These are phyloP conservation scores for Trichoderma simmonsii DNA, from an alignment of 2,329 filamentous ascomycete species.

Conservation along the genomic window DNA sequence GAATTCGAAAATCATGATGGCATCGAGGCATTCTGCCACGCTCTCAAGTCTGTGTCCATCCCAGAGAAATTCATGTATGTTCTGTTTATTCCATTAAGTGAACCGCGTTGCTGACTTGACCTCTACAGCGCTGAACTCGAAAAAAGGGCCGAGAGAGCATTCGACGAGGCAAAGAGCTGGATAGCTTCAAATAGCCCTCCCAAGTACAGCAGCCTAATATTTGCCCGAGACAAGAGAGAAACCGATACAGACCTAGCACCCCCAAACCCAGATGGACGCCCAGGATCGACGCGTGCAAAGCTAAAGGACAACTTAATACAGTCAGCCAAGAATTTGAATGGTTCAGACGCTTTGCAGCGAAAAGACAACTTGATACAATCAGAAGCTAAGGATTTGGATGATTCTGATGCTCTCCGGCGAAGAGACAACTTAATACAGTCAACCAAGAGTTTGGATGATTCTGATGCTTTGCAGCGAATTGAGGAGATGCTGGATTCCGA, in stretches of 20 bases:
- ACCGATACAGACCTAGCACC: neutral
- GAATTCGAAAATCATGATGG: constrained; percentile 20
- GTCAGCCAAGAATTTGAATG: neutral
- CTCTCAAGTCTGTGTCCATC: neutral
- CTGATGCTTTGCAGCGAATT: neutral
- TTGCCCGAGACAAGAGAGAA: neutral
- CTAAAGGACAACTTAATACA: constrained; percentile 29
- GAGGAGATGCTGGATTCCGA: constrained; percentile 17
- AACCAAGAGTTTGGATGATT: neutral
- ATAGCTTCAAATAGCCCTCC: neutral
- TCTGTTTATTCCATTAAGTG: neutral
- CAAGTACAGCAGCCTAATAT: neutral
- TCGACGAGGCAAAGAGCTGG: constrained; percentile 6
- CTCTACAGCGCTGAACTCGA: neutral
- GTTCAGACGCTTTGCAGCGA: neutral
- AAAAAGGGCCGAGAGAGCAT: constrained; percentile 4
- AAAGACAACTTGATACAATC: neutral
- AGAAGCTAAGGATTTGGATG: neutral
- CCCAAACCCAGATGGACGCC: neutral
- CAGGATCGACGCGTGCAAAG: constrained; percentile 17
- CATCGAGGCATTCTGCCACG: neutral
- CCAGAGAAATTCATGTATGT: neutral
- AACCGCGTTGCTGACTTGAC: neutral
- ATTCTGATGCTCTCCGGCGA: neutral
- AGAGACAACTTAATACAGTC: constrained; percentile 21